Evolutionary conservation across 2,329 filamentous ascomycete genomes (phyloP), one percentile per base, ranked within the genome.

Genomic region (Myriosclerotinia duriaeana): DNA sequence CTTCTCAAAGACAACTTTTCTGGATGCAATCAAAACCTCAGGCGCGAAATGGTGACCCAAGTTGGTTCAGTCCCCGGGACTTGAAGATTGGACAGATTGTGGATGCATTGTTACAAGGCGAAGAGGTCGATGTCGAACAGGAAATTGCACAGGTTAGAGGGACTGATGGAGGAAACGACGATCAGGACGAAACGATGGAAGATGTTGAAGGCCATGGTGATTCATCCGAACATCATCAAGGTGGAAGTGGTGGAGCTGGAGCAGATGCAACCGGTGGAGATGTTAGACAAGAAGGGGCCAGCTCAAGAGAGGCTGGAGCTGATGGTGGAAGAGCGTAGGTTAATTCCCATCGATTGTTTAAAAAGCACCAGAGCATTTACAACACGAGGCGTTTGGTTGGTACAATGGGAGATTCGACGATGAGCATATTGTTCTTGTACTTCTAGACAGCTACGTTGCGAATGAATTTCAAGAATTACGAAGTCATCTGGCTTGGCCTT

Each of bases 281-380:
- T 77, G 82, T 97, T 73, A 87, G 93, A 79, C 89, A 96, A 78
- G 95, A 98, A 79, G 95, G 95, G 67, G 88, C 92, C 78, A 88
- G 87, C 72, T 87, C 94, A 71, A 86, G 96, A 81, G 93, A 97
- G 79, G 95, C 94, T 68, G 95, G 96, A 77, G 92, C 92, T 73
- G 95, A 98, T 80, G 95, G 96, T 76, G 96, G 92, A 81, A 88
- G 95, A 97, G 95, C 94, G 95, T 99, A 98, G 94, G 96, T 99
- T 79, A 73, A 65, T 52, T 73, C 72, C 69, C 71, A 71, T 75
- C 68, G 65, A 70, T 71, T 68, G 38, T 69, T 61, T 65, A 56
- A 67, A 68, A 69, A 69, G 30, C 69, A 69, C 66, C 66, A 69
- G 65, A 71, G 71, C 70, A 74, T 75, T 72, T 71, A 72, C 63